Percentiles rank a stretch among this genome's conserved stretches.
These are phyloP conservation scores for Pythium utonaiense DNA, from an alignment of 352 stramenopile species.

Conservation along the genomic window DNA sequence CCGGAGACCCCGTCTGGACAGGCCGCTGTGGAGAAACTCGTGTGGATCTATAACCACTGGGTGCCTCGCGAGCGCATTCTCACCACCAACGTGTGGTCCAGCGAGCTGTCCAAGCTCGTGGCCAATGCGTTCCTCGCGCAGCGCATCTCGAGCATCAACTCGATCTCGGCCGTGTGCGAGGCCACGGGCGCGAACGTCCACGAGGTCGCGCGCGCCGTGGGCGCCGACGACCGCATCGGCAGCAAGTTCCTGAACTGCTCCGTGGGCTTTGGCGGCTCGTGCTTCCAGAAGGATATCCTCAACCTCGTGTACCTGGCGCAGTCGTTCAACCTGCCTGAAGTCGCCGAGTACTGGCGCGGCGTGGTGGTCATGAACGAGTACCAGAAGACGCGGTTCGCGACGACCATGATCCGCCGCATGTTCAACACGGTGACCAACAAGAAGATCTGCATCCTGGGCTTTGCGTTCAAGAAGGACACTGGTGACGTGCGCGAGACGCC, in stretches of 20 bases:
- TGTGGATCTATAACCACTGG: conserved; percentile 98
- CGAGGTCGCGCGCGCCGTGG: conserved; percentile 97
- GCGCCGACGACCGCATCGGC: conserved; percentile 97
- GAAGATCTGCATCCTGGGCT: conserved; percentile 99
- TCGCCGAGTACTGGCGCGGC: conserved; percentile 98
- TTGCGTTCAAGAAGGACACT: conserved; percentile 99
- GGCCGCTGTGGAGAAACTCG: conserved; percentile 90
- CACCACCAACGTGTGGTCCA: conserved; percentile 99
- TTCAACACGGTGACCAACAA: conserved; percentile 99
- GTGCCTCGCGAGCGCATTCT: conserved; percentile 94
- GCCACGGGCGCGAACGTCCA: conserved; percentile 97
- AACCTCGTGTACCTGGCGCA: conserved; percentile 99
- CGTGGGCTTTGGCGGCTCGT: conserved; percentile 98
- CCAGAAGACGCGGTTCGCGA: conserved; percentile 99
- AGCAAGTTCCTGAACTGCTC: conserved; percentile 97
- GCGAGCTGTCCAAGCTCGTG: conserved; percentile 99
- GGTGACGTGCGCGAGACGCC: conserved; percentile 98
- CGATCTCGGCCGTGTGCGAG: conserved; percentile 99
- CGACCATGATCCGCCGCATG: conserved; percentile 97
- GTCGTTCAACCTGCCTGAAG: conserved; percentile 96
- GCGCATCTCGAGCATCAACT: conserved; percentile 99
- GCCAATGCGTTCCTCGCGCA: conserved; percentile 99
- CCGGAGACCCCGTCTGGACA: conserved; percentile 89
- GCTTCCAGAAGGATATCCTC: conserved; percentile 99
- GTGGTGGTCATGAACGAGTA: conserved; percentile 99